Conservation (phyloP, 345 rosid species). For the Erysimum cheiranthoides region DNA sequence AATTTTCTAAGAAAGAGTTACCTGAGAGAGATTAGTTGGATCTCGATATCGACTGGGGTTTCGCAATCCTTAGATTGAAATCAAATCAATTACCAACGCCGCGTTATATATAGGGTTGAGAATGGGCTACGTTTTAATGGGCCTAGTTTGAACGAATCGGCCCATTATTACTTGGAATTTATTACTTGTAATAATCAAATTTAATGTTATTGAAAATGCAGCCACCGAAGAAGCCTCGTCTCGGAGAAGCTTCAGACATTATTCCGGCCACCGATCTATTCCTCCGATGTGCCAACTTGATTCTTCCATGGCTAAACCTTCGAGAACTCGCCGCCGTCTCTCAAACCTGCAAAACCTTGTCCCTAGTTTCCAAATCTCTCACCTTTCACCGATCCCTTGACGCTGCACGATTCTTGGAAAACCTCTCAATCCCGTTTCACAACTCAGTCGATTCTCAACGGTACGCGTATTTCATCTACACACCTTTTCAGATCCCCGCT, state of each 20-base stretch:
- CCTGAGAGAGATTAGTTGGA: no score
- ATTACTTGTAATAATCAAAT: no score
- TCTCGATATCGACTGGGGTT: no score
- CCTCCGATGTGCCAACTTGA: constrained; percentile 49
- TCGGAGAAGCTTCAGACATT: constrained; percentile 8
- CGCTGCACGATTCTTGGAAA: constrained; percentile 71
- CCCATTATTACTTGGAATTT: no score
- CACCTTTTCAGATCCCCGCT: constrained; percentile 62
- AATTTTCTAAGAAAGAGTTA: no score
- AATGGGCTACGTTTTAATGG: no score
- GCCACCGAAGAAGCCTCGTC: neutral
- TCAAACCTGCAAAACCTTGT: constrained; percentile 61
- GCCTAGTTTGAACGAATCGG: no score
- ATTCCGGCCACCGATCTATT: constrained; percentile 31
- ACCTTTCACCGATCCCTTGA: constrained; percentile 61
- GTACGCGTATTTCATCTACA: constrained; percentile 71
- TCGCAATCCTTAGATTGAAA: no score
- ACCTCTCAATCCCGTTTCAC: constrained; percentile 57
- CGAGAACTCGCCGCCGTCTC: constrained; percentile 65
- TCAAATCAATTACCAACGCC: no score
- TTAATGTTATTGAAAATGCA: no score
- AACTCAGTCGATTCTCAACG: constrained; percentile 51
- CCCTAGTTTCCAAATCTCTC: constrained; percentile 49
- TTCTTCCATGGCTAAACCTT: constrained; percentile 74
- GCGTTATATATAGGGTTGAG: no score